A percentile compares a stretch with the other conserved stretches of the same genome.
These are phyloP conservation scores for Paspalum vaginatum DNA, from an alignment of 176 grass and related monocot species.

Conservation along the genomic window DNA sequence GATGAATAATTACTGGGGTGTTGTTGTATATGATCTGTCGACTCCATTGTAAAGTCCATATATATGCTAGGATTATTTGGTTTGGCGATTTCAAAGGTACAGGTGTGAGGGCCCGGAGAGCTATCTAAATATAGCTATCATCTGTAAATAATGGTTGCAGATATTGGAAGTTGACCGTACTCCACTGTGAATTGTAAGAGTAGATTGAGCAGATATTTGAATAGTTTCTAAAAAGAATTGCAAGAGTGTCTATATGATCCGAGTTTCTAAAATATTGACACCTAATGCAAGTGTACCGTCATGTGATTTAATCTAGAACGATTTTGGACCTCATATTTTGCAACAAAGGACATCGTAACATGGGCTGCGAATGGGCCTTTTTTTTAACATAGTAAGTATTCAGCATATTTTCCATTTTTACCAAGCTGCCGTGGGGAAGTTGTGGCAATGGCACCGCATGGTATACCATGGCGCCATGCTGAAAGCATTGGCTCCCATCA, in stretches of 20 bases:
- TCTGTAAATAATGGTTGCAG: slow-evolving; percentile 59
- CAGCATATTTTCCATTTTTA: too few relatives aligned
- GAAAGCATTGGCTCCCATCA: too few relatives aligned
- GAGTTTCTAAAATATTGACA: not conserved
- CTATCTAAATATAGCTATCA: slow-evolving; percentile 32
- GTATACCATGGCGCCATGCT: too few relatives aligned
- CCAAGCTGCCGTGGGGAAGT: too few relatives aligned
- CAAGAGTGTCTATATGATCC: not conserved
- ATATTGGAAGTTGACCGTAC: slow-evolving; percentile 36
- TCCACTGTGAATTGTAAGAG: slow-evolving; percentile 33
- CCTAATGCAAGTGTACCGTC: too few relatives aligned
- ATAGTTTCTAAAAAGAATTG: slow-evolving; percentile 4
- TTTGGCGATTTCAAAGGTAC: slow-evolving; percentile 46
- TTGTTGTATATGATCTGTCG: slow-evolving; percentile 50
- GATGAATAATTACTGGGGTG: slow-evolving; percentile 38
- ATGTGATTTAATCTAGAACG: too few relatives aligned
- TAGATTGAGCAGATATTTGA: not conserved
- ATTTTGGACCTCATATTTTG: too few relatives aligned
- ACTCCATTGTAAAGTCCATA: slow-evolving; percentile 45
- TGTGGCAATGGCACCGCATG: too few relatives aligned
- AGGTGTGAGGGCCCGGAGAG: slow-evolving; percentile 25
- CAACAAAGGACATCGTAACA: too few relatives aligned
- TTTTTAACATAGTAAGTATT: too few relatives aligned
- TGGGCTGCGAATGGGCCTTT: too few relatives aligned
- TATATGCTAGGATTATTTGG: slow-evolving; percentile 51